Base-by-base conservation (phyloP, 1,284 basidiomycete genomes). In the Ustanciosporium gigantosporum region DNA sequence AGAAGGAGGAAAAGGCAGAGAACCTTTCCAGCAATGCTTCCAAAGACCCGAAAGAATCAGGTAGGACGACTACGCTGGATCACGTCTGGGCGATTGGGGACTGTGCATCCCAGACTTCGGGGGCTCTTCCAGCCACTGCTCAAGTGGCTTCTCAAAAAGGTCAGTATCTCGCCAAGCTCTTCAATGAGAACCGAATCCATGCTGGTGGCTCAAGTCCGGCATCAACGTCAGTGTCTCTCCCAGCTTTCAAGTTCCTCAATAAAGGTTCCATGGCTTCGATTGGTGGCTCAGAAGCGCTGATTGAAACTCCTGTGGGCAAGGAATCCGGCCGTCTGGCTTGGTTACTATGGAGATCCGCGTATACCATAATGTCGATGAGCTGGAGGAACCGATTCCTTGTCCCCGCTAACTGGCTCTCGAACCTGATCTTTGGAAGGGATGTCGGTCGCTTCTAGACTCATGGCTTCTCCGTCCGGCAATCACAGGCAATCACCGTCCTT, bases 211-310 rank as follows among this genome's bases (percentile, higher is more conserved):
- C n/a, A n/a, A n/a, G n/a, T n/a, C n/a, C n/a, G n/a, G n/a, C n/a
- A n/a, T n/a, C 17, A 9, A 13, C 20, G 16, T n/a, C 9, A 5
- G n/a, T n/a, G n/a, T n/a, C n/a, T n/a, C 6, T 22, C 2, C 4
- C 8, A n/a, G 32, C 23, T 0, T 91, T 91, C 79, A 79, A 82
- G 56, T 89, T 88, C 79, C 81, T 83, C 40, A 86, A 89, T 69
- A 81, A 82, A 41, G 89, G 90, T 7, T 87, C 84, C 58, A 80
- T 93, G 76, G 89, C 90, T 7, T 89, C 89, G 73, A 81, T 91
- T 27, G 90, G 90, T 20, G 83, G 86, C 64, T 88, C 86, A 83
- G 84, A 49, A 32, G 85, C 77, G 1, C 50, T 70, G 3, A 25
- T 59, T 41, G 32, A 66, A 22, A 36, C 29, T 16, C 56, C 62